Percentiles rank a stretch among this genome's conserved stretches.
phyloP scores from a whole-genome alignment of 306 rosid species.

The Urtica urens region DNA sequence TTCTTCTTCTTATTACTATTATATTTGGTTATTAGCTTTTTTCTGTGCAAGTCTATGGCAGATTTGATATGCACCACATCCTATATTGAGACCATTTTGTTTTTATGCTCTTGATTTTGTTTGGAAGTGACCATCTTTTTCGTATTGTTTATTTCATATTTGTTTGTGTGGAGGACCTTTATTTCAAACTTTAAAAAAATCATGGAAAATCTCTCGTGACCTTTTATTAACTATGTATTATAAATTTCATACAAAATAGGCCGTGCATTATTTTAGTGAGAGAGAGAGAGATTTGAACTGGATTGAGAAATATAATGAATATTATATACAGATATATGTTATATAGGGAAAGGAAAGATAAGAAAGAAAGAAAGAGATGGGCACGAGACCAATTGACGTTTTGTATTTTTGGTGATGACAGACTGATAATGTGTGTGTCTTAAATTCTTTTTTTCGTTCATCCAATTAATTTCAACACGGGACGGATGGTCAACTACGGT shows the following conservation, averaged over 20 bases:
- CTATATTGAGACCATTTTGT: constrained; percentile 38
- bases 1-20: constrained; percentile 10
- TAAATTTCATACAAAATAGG: neutral
- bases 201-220: constrained; percentile 27
- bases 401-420: constrained; percentile 4
- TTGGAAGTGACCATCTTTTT: constrained; percentile 20
- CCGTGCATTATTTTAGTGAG: neutral
- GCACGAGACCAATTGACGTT: constrained; percentile 17
- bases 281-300: constrained; percentile 13
- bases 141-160: neutral
- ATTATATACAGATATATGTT: constrained; percentile 22
- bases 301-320: constrained; percentile 6
- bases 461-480: too few species aligned
- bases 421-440: constrained; percentile 16
- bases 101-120: constrained; percentile 37
- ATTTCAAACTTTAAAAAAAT: constrained; percentile 28
- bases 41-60: constrained; percentile 19
- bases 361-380: constrained; percentile 18
- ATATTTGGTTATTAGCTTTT: neutral
- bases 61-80: constrained; percentile 59
- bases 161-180: constrained; percentile 50
- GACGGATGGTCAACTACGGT: too few species aligned
- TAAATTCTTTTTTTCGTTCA: too few species aligned
- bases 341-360: neutral
- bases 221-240: constrained; percentile 5